Evolutionary conservation across 192 early-diverging fungal species (phyloP).

Genomic region (Backusella mclennaniae): DNA sequence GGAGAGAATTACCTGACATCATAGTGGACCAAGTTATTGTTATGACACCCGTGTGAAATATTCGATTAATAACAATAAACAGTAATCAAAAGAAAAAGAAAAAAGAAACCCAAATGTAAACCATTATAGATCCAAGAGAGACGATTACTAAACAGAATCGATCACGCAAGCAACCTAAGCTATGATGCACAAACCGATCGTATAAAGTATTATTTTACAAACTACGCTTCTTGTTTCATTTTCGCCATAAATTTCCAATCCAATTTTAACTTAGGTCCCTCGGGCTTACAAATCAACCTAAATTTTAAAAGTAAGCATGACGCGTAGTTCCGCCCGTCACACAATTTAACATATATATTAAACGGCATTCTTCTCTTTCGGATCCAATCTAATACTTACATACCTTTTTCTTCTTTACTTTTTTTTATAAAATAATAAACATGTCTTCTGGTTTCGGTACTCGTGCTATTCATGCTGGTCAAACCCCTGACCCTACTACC

Average conservation of each 20-base stretch:
- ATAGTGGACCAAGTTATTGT: background rate
- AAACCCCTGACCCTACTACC: slow-evolving; percentile 84
- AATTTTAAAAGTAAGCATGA: slow-evolving; percentile 7
- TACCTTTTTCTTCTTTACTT: background rate
- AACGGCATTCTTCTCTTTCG: background rate
- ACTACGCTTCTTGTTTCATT: slow-evolving; percentile 4
- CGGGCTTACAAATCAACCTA: slow-evolving; percentile 12
- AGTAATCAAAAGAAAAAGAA: background rate
- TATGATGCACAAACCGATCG: background rate
- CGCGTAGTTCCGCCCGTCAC: slow-evolving; percentile 13
- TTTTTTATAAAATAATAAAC: background rate
- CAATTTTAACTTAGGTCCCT: background rate
- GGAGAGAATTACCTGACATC: background rate
- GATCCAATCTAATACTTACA: slow-evolving; percentile 1
- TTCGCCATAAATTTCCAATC: slow-evolving; percentile 16
- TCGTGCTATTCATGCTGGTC: slow-evolving; percentile 91
- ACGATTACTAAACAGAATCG: background rate
- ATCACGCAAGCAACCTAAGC: background rate
- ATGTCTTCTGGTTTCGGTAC: slow-evolving; percentile 75
- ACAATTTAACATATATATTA: slow-evolving; percentile 1
- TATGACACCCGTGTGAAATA: background rate
- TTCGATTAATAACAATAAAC: background rate
- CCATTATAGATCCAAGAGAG: background rate
- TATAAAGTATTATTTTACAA: background rate
- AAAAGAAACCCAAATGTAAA: background rate